Evolutionary conservation across 2,329 filamentous ascomycete species (phyloP).

Genomic region (Fusarium sp.): DNA sequence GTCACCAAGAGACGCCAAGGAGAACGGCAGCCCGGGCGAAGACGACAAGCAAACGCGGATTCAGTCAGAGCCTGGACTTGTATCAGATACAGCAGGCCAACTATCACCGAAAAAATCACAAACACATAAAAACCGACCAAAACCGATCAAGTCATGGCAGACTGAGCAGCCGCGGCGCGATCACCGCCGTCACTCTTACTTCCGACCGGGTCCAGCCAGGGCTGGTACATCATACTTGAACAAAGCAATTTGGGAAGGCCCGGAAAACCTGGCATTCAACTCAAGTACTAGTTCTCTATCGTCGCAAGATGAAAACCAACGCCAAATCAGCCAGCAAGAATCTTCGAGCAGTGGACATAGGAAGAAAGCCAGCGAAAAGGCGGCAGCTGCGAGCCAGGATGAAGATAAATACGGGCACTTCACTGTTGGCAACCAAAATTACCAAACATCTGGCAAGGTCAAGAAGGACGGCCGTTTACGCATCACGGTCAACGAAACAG

Average conservation of each 20-base stretch:
- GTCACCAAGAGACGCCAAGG: slow-evolving; percentile 22
- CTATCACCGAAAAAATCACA: slow-evolving; percentile 12
- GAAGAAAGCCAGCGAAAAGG: slow-evolving; percentile 16
- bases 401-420: slow-evolving; percentile 58
- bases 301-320: slow-evolving; percentile 27
- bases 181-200: slow-evolving; percentile 17
- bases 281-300: slow-evolving; percentile 36
- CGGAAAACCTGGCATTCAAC: not conserved
- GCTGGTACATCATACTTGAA: slow-evolving; percentile 44
- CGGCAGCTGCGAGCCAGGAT: slow-evolving; percentile 36
- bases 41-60: slow-evolving; percentile 7
- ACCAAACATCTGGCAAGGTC: slow-evolving; percentile 74
- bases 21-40: not conserved
- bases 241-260: slow-evolving; percentile 40
- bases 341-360: not conserved
- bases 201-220: slow-evolving; percentile 40
- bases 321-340: slow-evolving; percentile 1
- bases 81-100: slow-evolving; percentile 1
- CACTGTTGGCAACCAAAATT: slow-evolving; percentile 74
- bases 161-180: slow-evolving; percentile 38
- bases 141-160: slow-evolving; percentile 42
- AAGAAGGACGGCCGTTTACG: slow-evolving; percentile 79
- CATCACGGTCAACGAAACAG: slow-evolving; percentile 80
- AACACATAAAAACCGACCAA: slow-evolving; percentile 26
- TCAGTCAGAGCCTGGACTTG: slow-evolving; percentile 14